Evolutionary conservation across 2,329 filamentous ascomycete genomes (phyloP), one percentile per base, ranked within the genome.

Genomic region (Penicillium sp.): DNA sequence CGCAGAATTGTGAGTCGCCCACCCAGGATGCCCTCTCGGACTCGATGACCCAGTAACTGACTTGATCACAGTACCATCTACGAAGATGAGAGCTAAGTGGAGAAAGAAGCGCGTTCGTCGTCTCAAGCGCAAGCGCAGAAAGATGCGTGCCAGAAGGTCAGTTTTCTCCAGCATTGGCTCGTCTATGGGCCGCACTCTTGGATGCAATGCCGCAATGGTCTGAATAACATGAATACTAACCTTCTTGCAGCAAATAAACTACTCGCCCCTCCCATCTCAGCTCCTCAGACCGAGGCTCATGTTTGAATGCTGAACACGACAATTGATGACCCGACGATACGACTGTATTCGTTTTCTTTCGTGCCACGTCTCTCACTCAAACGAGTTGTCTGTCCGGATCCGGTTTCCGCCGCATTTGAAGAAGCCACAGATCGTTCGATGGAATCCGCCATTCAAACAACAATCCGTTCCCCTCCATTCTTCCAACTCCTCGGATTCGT

Each of bases 41-140:
- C 23, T 3, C 14, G 18, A 32, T 42, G 14, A 10, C 17, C 53
- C 17, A 47, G 34, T 48, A 37, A 54, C 54, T 51, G 39, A 52
- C 50, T 10, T 26, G 15, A 17, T 35, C 50, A 48, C 57, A 59
- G 60, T 58, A 59, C 56, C 51, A 57, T 67, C 63, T 68, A 57
- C 64, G 66, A 70, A 69, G 67, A 84, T 84, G 81, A 84, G 91
- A 93, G 90, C 89, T 72, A 97, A 97, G 82, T 97, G 93, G 93
- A 93, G 91, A 82, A 98, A 98, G 87, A 98, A 98, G 91, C 83
- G 93, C 74, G 90, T 95, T 78, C 83, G 93, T 69, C 85, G 93
- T 76, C 88, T 98, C 75, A 97, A 97, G 86, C 86, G 90, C 73
- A 98, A 98, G 90, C 89, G 93, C 80, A 94, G 93, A 89, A 98